Conservation (phyloP, 2,329 filamentous ascomycete species). For the Colletotrichum eremochloae region DNA sequence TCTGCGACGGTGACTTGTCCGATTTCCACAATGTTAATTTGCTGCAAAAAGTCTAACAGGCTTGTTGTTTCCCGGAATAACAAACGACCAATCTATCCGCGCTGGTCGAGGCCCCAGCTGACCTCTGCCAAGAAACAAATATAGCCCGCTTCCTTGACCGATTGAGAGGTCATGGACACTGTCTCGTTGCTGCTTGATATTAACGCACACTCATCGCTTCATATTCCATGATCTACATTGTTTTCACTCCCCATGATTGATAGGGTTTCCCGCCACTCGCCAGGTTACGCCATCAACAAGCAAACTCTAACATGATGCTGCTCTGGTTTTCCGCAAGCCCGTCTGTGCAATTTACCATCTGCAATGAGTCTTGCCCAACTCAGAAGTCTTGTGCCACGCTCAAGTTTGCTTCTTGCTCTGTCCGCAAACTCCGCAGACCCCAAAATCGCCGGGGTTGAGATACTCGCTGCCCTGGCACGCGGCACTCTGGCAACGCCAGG, state of each 20-base stretch:
- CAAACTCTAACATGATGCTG: slow-evolving; percentile 7
- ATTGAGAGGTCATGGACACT: slow-evolving; percentile 18
- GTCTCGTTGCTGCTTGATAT: slow-evolving; percentile 26
- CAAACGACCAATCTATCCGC: not conserved
- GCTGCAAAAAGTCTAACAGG: not conserved
- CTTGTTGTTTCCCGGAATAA: slow-evolving; percentile 26
- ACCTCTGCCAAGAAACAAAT: slow-evolving; percentile 24
- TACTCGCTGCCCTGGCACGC: slow-evolving; percentile 71
- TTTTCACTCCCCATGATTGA: not conserved
- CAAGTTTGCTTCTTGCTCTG: slow-evolving; percentile 49
- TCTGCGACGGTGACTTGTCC: not conserved
- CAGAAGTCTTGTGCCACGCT: slow-evolving; percentile 19
- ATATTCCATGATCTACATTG: slow-evolving; percentile 11
- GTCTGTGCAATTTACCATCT: slow-evolving; percentile 4
- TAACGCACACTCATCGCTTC: slow-evolving; percentile 23
- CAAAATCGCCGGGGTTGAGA: slow-evolving; percentile 77
- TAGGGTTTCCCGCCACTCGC: not conserved
- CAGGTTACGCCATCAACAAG: not conserved
- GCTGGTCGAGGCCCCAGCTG: not conserved
- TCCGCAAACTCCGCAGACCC: slow-evolving; percentile 79
- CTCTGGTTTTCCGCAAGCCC: not conserved
- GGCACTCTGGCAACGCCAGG: slow-evolving; percentile 74
- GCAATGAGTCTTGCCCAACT: not conserved
- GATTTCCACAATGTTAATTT: not conserved
- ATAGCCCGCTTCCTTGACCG: slow-evolving; percentile 23